Evolutionary conservation across 1,284 basidiomycete genomes (phyloP).

Genomic region (Hypsizygus ulmarius): DNA sequence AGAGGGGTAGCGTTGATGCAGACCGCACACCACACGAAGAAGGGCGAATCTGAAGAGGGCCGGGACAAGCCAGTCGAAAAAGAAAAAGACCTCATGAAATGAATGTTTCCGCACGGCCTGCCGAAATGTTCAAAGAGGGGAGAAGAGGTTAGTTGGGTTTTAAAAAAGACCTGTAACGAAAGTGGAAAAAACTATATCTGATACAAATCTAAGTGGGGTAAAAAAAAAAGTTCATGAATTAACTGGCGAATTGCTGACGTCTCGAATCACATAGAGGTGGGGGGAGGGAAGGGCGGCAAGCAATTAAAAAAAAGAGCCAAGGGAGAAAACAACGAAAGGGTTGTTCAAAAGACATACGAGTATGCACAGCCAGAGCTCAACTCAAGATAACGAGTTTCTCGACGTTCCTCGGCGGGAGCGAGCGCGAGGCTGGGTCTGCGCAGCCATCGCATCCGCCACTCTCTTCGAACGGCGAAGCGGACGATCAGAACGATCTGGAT

Average conservation of each 20-base stretch:
- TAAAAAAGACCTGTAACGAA: too few relatives aligned
- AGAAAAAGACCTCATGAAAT: too few relatives aligned
- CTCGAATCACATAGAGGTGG: conserved; percentile 3
- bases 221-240: conserved; percentile 4
- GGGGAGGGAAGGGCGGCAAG: conserved; percentile 16
- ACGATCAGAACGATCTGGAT: conserved; percentile 20
- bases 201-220: conserved; percentile 29
- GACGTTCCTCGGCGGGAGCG: conserved; percentile 32
- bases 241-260: too few relatives aligned
- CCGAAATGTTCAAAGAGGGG: too few relatives aligned
- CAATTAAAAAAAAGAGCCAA: conserved; percentile 17
- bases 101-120: too few relatives aligned
- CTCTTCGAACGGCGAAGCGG: conserved; percentile 63
- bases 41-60: too few relatives aligned
- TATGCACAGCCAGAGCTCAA: conserved; percentile 26
- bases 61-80: too few relatives aligned
- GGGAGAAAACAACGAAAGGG: conserved; percentile 18
- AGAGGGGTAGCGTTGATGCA: neutral
- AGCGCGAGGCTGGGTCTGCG: conserved; percentile 42
- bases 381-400: conserved; percentile 34
- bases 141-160: too few relatives aligned
- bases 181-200: conserved; percentile 25
- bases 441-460: conserved; percentile 55
- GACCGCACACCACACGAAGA: too few relatives aligned
- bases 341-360: conserved; percentile 21